A percentile compares a stretch with the other conserved stretches of the same genome.
phyloP scores from a whole-genome alignment of 2,329 filamentous ascomycete genomes.

The Colletotrichum gloeosporioides region DNA sequence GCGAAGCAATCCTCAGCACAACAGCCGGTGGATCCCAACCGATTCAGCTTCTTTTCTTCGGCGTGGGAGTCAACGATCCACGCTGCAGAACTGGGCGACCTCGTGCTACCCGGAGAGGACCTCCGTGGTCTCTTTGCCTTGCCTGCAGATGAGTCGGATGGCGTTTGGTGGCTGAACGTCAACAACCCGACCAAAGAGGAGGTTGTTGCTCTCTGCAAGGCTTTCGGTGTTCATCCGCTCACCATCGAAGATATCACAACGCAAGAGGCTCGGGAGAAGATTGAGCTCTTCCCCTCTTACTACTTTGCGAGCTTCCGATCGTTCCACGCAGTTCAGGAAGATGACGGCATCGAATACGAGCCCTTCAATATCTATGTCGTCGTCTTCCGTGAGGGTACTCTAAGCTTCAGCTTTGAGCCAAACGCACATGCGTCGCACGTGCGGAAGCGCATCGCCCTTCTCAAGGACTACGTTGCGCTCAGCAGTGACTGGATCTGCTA shows the following conservation, averaged over 20 bases:
- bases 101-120: conserved; percentile 87
- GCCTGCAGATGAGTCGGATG: conserved; percentile 68
- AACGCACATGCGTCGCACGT: conserved; percentile 90
- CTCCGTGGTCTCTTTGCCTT: conserved; percentile 84
- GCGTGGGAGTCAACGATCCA: conserved; percentile 94
- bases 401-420: conserved; percentile 92
- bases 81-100: conserved; percentile 84
- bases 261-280: conserved; percentile 96
- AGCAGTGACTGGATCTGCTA: conserved; percentile 99
- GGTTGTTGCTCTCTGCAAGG: conserved; percentile 85
- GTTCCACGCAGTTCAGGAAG: conserved; percentile 81
- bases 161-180: conserved; percentile 99
- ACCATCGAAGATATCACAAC: conserved; percentile 96
- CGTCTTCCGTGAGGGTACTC: conserved; percentile 91
- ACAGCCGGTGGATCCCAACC: conserved; percentile 67
- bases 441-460: conserved; percentile 85
- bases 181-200: conserved; percentile 90
- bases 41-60: conserved; percentile 97
- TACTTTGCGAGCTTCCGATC: conserved; percentile 98
- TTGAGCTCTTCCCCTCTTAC: conserved; percentile 95
- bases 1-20: conserved; percentile 23
- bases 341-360: conserved; percentile 83
- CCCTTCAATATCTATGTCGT: conserved; percentile 97
- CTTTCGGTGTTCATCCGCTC: conserved; percentile 93
- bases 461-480: conserved; percentile 93